phyloP scores from a whole-genome alignment of 2,329 filamentous ascomycete genomes.

The Botrytis tulipae region DNA sequence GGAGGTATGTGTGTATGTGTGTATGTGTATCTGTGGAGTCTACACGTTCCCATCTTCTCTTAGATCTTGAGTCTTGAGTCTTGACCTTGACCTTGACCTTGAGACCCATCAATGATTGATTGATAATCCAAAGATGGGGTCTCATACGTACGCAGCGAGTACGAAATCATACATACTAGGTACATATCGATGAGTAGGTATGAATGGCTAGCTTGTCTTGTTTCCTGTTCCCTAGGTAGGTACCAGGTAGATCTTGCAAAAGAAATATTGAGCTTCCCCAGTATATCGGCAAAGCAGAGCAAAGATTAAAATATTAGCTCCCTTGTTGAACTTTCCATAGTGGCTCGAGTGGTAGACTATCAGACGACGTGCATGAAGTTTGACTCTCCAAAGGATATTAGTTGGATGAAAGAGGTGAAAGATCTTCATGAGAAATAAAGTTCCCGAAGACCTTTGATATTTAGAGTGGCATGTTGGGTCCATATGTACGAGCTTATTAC shows the following conservation, averaged over 20 bases:
- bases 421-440: background rate
- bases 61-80: too few relatives aligned
- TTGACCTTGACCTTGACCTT: too few relatives aligned
- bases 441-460: background rate
- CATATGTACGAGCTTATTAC: background rate
- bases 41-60: background rate
- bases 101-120: background rate
- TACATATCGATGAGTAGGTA: background rate
- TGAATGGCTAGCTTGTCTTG: background rate
- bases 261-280: background rate
- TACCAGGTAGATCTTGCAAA: background rate
- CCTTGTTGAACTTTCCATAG: background rate
- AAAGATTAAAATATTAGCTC: background rate
- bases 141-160: background rate
- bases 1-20: background rate
- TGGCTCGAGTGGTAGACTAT: background rate
- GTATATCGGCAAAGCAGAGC: background rate
- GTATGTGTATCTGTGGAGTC: background rate
- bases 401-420: background rate
- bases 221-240: background rate
- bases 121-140: background rate
- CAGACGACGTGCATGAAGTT: conserved; percentile 1
- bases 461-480: background rate
- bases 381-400: background rate
- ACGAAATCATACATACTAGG: background rate